Conservation (phyloP, 2,329 filamentous ascomycete species). For the Ophiostoma fasciatum region DNA sequence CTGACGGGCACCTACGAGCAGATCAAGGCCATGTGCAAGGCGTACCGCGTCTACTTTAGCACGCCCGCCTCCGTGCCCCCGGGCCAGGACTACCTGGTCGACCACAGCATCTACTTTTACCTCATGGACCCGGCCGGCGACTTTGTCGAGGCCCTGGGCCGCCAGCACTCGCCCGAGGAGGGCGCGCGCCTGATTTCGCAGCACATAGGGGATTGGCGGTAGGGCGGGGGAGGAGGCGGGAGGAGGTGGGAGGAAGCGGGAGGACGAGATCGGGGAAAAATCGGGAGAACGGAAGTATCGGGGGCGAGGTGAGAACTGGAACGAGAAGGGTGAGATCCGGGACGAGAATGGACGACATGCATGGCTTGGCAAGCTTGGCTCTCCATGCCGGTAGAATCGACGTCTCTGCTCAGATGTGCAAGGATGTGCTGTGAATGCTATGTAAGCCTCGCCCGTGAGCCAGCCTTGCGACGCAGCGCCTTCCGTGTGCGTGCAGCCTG, state of each 20-base stretch:
- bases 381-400: no score
- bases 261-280: neutral
- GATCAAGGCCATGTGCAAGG: constrained; percentile 88
- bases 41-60: constrained; percentile 93
- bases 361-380: no score
- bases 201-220: constrained; percentile 68
- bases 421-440: no score
- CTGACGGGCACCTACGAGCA: constrained; percentile 88
- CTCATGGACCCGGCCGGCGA: constrained; percentile 97
- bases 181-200: constrained; percentile 71
- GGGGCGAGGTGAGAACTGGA: no score
- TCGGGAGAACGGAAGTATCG: neutral
- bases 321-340: no score
- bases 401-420: no score
- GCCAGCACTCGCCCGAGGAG: constrained; percentile 82
- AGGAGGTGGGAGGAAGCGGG: neutral
- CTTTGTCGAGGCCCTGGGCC: constrained; percentile 91
- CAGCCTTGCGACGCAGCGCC: no score
- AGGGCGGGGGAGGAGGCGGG: constrained; percentile 20
- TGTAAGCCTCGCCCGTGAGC: no score
- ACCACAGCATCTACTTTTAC: constrained; percentile 99
- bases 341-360: no score
- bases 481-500: no score
- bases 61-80: constrained; percentile 79
- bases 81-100: constrained; percentile 91